These are phyloP conservation scores for Otatea glauca DNA, from an alignment of 176 grass and related monocot species.

Conservation along the genomic window DNA sequence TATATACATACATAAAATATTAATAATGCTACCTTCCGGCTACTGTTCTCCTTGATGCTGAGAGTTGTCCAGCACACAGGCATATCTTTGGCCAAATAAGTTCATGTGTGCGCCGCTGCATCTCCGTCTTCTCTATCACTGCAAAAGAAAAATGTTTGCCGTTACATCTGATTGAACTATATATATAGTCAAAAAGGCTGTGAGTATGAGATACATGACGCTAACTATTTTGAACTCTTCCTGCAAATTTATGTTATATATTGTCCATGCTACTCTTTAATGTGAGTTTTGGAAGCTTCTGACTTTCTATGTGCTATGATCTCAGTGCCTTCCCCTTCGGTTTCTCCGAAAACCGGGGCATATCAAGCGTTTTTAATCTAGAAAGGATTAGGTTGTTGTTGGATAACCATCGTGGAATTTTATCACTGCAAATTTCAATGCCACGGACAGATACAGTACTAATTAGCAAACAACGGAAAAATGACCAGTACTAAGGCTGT, in stretches of 20 bases:
- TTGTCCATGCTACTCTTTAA: neutral
- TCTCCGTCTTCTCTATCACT: neutral
- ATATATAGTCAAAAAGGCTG: neutral
- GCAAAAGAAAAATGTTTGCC: neutral
- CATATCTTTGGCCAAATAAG: too few relatives aligned
- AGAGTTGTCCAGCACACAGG: too few relatives aligned
- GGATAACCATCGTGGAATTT: neutral
- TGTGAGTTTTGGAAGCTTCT: constrained; percentile 14
- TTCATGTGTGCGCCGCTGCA: constrained; percentile 1
- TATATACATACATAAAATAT: too few relatives aligned
- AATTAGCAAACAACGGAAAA: neutral
- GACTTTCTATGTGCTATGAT: neutral
- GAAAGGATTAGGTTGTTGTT: neutral
- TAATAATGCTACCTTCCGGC: too few relatives aligned
- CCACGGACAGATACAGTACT: neutral
- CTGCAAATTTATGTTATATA: neutral
- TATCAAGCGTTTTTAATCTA: neutral
- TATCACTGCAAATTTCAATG: neutral
- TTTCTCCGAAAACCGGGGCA: constrained; percentile 29
- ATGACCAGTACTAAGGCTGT: too few relatives aligned
- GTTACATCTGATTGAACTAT: neutral
- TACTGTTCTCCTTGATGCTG: too few relatives aligned
- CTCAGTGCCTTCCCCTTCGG: constrained; percentile 9
- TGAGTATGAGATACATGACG: neutral
- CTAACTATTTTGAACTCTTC: neutral